phyloP scores from a whole-genome alignment of 306 rosid genomes.

The Phaseolus lunatus region DNA sequence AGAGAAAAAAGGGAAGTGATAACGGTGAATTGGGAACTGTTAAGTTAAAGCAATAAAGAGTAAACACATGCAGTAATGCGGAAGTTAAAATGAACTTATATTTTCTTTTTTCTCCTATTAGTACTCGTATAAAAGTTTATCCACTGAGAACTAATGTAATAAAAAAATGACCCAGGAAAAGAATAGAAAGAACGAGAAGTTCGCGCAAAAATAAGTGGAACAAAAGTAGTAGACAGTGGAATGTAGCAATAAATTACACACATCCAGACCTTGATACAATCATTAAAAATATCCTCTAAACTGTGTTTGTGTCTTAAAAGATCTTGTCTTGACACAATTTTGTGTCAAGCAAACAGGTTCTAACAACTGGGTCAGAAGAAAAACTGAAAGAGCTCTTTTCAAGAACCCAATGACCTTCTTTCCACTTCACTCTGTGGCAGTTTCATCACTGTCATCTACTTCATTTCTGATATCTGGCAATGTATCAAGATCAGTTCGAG shows the following conservation, averaged over 20 bases:
- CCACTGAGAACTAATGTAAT: neutral
- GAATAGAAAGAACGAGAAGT: neutral
- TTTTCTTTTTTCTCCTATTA: too few relatives aligned
- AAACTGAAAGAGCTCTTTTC: constrained; percentile 36
- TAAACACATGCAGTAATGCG: too few relatives aligned
- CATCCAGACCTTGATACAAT: constrained; percentile 40
- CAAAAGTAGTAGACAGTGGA: constrained; percentile 36
- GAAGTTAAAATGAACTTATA: too few relatives aligned
- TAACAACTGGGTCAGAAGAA: constrained; percentile 39
- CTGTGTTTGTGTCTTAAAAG: constrained; percentile 49
- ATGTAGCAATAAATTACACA: constrained; percentile 56
- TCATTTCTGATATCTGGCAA: constrained; percentile 67
- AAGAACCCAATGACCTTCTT: constrained; percentile 29
- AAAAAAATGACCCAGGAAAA: neutral
- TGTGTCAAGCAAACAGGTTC: constrained; percentile 46
- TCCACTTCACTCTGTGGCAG: constrained; percentile 63
- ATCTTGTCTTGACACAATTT: constrained; percentile 51
- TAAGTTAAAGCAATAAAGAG: too few relatives aligned
- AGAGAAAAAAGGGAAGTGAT: too few relatives aligned
- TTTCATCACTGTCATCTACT: constrained; percentile 63
- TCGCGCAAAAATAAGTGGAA: constrained; percentile 31
- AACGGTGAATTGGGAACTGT: too few relatives aligned
- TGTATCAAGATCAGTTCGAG: constrained; percentile 70
- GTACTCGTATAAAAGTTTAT: too few relatives aligned
- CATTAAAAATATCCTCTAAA: constrained; percentile 46